A percentile compares a stretch with the other conserved stretches of the same genome.
phyloP scores from a whole-genome alignment of 192 early-diverging fungal genomes.

The Entomortierella chlamydospora region DNA sequence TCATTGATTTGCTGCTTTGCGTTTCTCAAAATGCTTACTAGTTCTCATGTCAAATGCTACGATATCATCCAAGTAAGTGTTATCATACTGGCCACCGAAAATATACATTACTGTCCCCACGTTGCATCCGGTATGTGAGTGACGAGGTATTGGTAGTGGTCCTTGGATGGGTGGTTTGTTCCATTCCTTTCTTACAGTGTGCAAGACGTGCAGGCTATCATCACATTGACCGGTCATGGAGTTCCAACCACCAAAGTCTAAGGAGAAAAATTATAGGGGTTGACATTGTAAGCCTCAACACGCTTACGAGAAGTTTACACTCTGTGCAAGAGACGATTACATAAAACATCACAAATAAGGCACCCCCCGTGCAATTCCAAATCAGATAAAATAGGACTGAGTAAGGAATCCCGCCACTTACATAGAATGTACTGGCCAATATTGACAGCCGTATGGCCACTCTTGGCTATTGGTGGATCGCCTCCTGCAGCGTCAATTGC shows the following conservation, averaged over 20 bases:
- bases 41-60: conserved; percentile 60
- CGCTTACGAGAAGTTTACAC: background rate
- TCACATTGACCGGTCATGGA: conserved; percentile 46
- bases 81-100: conserved; percentile 49
- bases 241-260: conserved; percentile 54
- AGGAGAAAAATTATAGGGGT: background rate
- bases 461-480: conserved; percentile 60
- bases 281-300: background rate
- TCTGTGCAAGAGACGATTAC: background rate
- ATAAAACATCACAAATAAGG: background rate
- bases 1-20: too few species aligned
- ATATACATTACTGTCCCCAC: conserved; percentile 54
- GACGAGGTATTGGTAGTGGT: conserved; percentile 35
- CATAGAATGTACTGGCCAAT: conserved; percentile 60
- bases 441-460: conserved; percentile 55
- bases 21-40: conserved; percentile 33
- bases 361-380: too few species aligned
- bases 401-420: conserved; percentile 21
- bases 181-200: conserved; percentile 53
- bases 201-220: conserved; percentile 43
- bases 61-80: conserved; percentile 60
- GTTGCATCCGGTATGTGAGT: conserved; percentile 39
- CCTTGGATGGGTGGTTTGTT: conserved; percentile 47
- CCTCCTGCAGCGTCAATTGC: conserved; percentile 40
- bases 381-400: background rate